Percentiles rank a stretch among this genome's conserved stretches.
phyloP scores from a whole-genome alignment of 164 flowering plant genomes.

The Buxus sempervirens region DNA sequence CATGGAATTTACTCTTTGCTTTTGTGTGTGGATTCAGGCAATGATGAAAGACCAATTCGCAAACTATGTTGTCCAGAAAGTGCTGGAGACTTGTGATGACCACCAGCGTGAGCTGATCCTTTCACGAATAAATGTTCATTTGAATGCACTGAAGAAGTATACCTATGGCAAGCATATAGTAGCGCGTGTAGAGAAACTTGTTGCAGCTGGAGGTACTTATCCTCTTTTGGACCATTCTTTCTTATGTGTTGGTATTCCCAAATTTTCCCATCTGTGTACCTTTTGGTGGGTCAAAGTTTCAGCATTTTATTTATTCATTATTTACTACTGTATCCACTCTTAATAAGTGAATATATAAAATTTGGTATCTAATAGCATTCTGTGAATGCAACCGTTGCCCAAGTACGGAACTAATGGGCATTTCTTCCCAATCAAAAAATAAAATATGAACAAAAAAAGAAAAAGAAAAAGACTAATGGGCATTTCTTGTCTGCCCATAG shows the following conservation, averaged over 20 bases:
- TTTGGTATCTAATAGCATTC: no score
- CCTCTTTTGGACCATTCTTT: background rate
- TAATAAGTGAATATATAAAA: no score
- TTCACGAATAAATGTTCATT: conserved; percentile 78
- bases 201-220: conserved; percentile 81
- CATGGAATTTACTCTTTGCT: background rate
- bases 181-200: conserved; percentile 96
- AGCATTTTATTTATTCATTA: no score
- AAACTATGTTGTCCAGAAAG: conserved; percentile 93
- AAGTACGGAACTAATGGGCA: no score
- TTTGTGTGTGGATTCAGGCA: conserved; percentile 38
- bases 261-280: background rate
- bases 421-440: no score
- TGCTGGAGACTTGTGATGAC: conserved; percentile 92
- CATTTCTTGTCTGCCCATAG: no score
- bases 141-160: conserved; percentile 86
- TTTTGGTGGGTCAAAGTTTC: background rate
- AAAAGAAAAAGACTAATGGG: no score
- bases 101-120: conserved; percentile 86
- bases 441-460: no score
- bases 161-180: conserved; percentile 96
- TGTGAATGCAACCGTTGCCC: no score
- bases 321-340: no score
- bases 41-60: conserved; percentile 98
- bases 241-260: background rate